Conservation (phyloP, 2,329 filamentous ascomycete genomes). For the Fusarium sp. region DNA sequence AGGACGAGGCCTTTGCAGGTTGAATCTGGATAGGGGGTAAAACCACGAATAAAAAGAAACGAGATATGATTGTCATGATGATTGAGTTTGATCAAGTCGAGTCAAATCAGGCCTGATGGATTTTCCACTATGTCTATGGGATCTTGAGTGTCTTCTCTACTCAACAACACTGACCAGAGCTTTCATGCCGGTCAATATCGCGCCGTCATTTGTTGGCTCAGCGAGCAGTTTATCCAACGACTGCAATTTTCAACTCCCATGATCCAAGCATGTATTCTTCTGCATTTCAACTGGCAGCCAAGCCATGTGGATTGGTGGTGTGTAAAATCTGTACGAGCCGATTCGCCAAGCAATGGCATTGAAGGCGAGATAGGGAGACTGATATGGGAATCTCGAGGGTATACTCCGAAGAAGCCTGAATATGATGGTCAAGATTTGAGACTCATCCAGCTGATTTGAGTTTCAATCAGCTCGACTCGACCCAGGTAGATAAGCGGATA, state of each 20-base stretch:
- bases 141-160: not conserved
- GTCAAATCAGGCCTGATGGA: not conserved
- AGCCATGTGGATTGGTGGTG: not conserved
- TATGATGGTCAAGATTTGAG: not conserved
- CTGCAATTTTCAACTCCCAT: not conserved
- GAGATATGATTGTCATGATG: constrained; percentile 6
- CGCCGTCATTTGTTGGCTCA: not conserved
- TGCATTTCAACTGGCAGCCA: not conserved
- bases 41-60: constrained; percentile 3
- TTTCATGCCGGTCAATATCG: not conserved
- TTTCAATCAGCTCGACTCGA: too few species aligned
- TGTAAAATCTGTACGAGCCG: not conserved
- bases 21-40: constrained; percentile 34
- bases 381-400: not conserved
- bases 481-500: too few species aligned
- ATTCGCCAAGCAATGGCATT: too few species aligned
- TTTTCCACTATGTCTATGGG: not conserved
- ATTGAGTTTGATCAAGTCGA: not conserved
- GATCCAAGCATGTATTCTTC: not conserved
- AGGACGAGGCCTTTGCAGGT: constrained; percentile 70
- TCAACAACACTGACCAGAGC: not conserved
- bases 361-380: not conserved
- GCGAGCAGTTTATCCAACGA: not conserved
- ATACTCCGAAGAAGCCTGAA: not conserved
- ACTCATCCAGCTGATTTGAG: not conserved